Conservation (phyloP, 2,329 filamentous ascomycete genomes). For the Daldinia eschscholtzii region DNA sequence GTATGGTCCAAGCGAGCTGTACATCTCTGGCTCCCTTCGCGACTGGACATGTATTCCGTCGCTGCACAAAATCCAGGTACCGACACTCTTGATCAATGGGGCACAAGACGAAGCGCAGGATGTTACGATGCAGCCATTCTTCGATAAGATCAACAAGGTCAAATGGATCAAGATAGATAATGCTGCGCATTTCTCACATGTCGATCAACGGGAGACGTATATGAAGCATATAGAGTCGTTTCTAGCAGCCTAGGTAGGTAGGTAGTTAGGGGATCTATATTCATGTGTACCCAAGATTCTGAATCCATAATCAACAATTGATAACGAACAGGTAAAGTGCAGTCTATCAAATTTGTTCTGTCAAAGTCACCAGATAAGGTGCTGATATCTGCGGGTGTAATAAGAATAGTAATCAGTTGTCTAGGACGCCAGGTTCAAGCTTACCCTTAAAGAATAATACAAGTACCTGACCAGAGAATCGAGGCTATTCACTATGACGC, state of each 20-base stretch:
- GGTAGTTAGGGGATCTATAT: too few relatives aligned
- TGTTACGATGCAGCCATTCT: conserved; percentile 53
- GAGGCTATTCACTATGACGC: too few relatives aligned
- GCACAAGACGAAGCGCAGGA: conserved; percentile 54
- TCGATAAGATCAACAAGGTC: conserved; percentile 52
- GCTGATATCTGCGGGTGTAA: too few relatives aligned
- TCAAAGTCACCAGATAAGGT: too few relatives aligned
- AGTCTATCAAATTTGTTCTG: too few relatives aligned
- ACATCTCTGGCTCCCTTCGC: conserved; percentile 33
- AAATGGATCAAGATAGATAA: conserved; percentile 55
- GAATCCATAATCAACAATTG: too few relatives aligned
- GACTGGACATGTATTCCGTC: conserved; percentile 36
- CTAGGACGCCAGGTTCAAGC: too few relatives aligned
- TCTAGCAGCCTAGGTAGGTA: conserved; percentile 22
- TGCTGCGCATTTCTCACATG: conserved; percentile 53
- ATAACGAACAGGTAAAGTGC: too few relatives aligned
- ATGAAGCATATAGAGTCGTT: conserved; percentile 45
- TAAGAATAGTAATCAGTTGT: too few relatives aligned
- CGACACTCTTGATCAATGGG: conserved; percentile 55
- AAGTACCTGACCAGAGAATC: too few relatives aligned
- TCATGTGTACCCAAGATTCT: too few relatives aligned
- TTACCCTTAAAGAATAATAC: too few relatives aligned
- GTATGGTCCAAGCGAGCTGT: conserved; percentile 22
- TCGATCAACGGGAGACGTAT: conserved; percentile 51
- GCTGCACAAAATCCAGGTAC: conserved; percentile 24